These are phyloP conservation scores for Pseudomonodictys pantanalensis DNA, from an alignment of 495 filamentous ascomycete genomes.

Conservation along the genomic window DNA sequence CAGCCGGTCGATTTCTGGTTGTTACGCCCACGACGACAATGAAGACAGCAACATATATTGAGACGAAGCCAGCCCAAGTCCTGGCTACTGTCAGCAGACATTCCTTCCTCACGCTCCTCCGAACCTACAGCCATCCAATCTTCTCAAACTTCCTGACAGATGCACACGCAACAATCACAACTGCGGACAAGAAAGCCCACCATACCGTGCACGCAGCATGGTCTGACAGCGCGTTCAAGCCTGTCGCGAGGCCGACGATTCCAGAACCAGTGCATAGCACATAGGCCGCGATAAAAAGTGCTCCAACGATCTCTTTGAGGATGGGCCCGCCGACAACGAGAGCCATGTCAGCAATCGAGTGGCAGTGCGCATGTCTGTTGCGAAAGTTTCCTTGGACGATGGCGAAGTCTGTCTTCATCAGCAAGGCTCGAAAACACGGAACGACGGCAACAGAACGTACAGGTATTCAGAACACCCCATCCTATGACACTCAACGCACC, in stretches of 20 bases:
- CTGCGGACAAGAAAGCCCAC: constrained; percentile 62
- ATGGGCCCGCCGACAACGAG: constrained; percentile 60
- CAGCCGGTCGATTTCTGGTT: constrained; percentile 36
- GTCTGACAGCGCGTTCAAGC: constrained; percentile 62
- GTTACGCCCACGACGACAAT: constrained; percentile 52
- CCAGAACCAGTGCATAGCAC: constrained; percentile 74
- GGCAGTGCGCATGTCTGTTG: constrained; percentile 62
- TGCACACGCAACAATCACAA: constrained; percentile 61
- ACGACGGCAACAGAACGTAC: background rate
- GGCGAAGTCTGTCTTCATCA: constrained; percentile 28
- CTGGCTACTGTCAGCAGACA: background rate
- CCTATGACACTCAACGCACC: constrained; percentile 46
- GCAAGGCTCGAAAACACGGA: background rate
- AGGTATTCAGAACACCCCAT: constrained; percentile 46
- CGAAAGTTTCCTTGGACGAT: constrained; percentile 64
- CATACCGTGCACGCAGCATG: constrained; percentile 66
- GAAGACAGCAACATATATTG: constrained; percentile 62
- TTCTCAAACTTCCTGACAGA: constrained; percentile 63
- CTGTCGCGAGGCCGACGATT: constrained; percentile 68
- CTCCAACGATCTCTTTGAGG: constrained; percentile 63
- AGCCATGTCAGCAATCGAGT: constrained; percentile 70
- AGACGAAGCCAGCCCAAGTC: constrained; percentile 52
- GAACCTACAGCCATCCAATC: constrained; percentile 62
- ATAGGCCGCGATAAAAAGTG: constrained; percentile 63
- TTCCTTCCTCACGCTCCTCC: too few species aligned